These are phyloP conservation scores for Pezicula rhizophila DNA, from an alignment of 2,329 filamentous ascomycete genomes.

Conservation along the genomic window DNA sequence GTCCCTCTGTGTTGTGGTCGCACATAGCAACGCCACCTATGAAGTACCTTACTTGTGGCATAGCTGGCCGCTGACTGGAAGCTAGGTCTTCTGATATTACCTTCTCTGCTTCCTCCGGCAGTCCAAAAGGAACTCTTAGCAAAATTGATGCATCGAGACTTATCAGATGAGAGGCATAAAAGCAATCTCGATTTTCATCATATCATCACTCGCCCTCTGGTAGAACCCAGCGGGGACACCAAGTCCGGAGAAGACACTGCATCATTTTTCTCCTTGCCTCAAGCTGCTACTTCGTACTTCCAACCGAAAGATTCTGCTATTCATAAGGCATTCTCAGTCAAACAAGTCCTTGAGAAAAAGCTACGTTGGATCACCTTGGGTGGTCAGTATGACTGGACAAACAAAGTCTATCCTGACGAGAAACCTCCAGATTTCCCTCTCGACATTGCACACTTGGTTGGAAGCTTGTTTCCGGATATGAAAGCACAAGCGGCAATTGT, in stretches of 20 bases:
- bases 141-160: slow-evolving; percentile 70
- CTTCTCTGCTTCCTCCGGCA: slow-evolving; percentile 62
- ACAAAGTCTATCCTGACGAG: slow-evolving; percentile 70
- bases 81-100: slow-evolving; percentile 72
- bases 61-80: slow-evolving; percentile 12
- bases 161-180: slow-evolving; percentile 66
- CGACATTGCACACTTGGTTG: slow-evolving; percentile 65
- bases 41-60: neutral
- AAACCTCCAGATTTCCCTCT: slow-evolving; percentile 64
- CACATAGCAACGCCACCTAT: neutral
- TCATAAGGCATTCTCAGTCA: slow-evolving; percentile 68
- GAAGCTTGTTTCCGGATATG: slow-evolving; percentile 68
- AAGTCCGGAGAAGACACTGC: slow-evolving; percentile 8
- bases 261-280: slow-evolving; percentile 50
- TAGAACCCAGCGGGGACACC: slow-evolving; percentile 10
- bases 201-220: slow-evolving; percentile 55
- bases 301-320: slow-evolving; percentile 62
- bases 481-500: slow-evolving; percentile 84
- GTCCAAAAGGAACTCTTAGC: slow-evolving; percentile 67
- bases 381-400: slow-evolving; percentile 94
- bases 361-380: slow-evolving; percentile 93
- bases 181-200: slow-evolving; percentile 91
- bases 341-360: slow-evolving; percentile 68
- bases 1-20: slow-evolving; percentile 13
- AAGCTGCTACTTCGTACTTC: slow-evolving; percentile 48